Evolutionary conservation across 2,329 filamentous ascomycete species (phyloP).

Genomic region (Dactylellina leptospora): DNA sequence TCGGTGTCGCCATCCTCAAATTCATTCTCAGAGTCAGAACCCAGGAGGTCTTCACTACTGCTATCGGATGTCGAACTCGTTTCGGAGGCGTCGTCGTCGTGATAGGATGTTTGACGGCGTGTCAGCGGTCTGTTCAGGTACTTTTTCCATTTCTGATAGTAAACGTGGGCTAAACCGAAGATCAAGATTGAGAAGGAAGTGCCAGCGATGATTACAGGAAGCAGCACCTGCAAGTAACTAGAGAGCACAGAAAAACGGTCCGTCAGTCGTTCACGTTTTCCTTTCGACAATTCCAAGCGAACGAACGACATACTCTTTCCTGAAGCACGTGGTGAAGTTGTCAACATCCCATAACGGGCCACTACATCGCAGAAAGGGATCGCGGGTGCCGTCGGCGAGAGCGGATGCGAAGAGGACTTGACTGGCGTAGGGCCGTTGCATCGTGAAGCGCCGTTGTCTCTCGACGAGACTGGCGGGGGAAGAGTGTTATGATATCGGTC

Average conservation of each 20-base stretch:
- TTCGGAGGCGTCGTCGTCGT: constrained; percentile 35
- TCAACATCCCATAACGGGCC: constrained; percentile 68
- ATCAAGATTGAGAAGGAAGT: constrained; percentile 75
- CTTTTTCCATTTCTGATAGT: constrained; percentile 48
- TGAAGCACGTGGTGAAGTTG: constrained; percentile 71
- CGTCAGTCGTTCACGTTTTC: neutral
- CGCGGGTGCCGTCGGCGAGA: constrained; percentile 43
- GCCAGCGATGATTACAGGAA: constrained; percentile 76
- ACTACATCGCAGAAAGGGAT: constrained; percentile 55
- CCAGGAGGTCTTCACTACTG: constrained; percentile 57
- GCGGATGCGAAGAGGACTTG: constrained; percentile 46
- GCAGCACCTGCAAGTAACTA: constrained; percentile 80
- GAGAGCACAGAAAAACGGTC: constrained; percentile 15
- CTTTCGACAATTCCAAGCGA: neutral
- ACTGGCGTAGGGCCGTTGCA: constrained; percentile 47
- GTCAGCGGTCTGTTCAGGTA: constrained; percentile 8
- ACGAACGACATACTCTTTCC: constrained; percentile 35
- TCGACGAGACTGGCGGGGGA: constrained; percentile 37
- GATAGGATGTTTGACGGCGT: constrained; percentile 1
- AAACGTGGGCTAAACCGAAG: constrained; percentile 47
- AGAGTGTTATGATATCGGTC: constrained; percentile 9
- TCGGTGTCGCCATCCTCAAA: constrained; percentile 68
- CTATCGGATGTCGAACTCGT: constrained; percentile 5
- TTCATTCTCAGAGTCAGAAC: constrained; percentile 63
- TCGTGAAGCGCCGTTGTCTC: constrained; percentile 45